A percentile compares a stretch with the other conserved stretches of the same genome.
Evolutionary conservation across 208 protist species (phyloP).

Genomic region (Trypanosoma cruzi): DNA sequence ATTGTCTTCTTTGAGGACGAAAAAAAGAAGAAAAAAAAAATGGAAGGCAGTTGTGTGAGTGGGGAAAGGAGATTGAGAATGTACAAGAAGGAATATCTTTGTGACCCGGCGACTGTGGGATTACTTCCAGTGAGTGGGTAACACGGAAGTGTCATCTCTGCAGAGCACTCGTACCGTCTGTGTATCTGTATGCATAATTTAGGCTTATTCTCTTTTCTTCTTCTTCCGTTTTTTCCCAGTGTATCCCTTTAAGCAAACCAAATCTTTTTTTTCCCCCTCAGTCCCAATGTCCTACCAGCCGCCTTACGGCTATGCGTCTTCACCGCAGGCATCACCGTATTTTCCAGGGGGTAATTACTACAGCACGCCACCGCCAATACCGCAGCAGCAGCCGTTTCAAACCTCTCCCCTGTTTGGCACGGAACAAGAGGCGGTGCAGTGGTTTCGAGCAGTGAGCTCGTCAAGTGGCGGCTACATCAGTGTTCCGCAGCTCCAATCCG

Average conservation of each 20-base stretch:
- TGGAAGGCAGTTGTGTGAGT: not conserved
- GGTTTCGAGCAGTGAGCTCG: slow-evolving; percentile 81
- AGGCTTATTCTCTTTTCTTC: not conserved
- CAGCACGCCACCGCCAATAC: not conserved
- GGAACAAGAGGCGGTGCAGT: slow-evolving; percentile 56
- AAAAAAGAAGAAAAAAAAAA: too few relatives aligned
- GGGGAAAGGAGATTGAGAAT: not conserved
- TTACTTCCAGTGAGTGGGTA: not conserved
- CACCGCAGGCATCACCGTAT: not conserved
- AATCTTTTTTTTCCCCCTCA: not conserved
- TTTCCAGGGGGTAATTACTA: not conserved
- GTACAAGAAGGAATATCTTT: not conserved
- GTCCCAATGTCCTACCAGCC: slow-evolving; percentile 1
- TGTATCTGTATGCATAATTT: not conserved
- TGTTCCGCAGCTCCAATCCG: slow-evolving; percentile 75
- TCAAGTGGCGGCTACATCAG: slow-evolving; percentile 71
- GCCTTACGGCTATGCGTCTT: not conserved
- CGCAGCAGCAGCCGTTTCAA: slow-evolving; percentile 21
- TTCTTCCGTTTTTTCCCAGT: not conserved
- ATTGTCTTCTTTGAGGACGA: too few relatives aligned
- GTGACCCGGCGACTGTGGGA: not conserved
- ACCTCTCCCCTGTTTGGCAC: not conserved
- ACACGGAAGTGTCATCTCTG: not conserved
- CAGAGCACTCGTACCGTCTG: not conserved
- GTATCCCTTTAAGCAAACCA: not conserved